These are phyloP conservation scores for Trifolium subterraneum DNA, from an alignment of 306 rosid genomes.

Conservation along the genomic window DNA sequence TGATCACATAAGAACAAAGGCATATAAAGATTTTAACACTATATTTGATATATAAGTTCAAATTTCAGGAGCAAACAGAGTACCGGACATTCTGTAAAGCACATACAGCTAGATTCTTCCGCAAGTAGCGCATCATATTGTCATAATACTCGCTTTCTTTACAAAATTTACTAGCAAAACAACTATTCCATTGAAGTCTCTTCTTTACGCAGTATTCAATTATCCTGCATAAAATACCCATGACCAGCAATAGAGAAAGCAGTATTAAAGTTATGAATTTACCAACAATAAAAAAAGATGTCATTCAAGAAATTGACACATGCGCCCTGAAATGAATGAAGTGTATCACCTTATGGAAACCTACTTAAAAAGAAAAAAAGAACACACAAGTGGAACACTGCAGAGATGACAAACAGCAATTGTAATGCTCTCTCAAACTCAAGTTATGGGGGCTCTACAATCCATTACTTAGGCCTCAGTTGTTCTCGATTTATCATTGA, in stretches of 20 bases:
- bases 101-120: constrained; percentile 86
- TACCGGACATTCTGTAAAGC: constrained; percentile 38
- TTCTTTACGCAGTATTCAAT: constrained; percentile 84
- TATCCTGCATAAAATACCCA: constrained; percentile 61
- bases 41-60: constrained; percentile 24
- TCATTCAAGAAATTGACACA: constrained; percentile 20
- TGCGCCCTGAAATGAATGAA: constrained; percentile 18
- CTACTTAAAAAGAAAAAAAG: not conserved
- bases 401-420: not conserved
- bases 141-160: constrained; percentile 91
- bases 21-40: constrained; percentile 22
- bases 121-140: constrained; percentile 85
- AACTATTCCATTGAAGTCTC: constrained; percentile 81
- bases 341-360: constrained; percentile 11
- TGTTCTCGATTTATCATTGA: not conserved
- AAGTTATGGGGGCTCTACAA: not conserved
- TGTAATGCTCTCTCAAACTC: not conserved
- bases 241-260: constrained; percentile 21
- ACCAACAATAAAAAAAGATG: not conserved
- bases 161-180: constrained; percentile 76
- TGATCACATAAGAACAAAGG: not conserved
- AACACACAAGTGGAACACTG: not conserved
- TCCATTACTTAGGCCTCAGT: not conserved
- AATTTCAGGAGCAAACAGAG: constrained; percentile 30
- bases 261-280: constrained; percentile 8